These are phyloP conservation scores for Neurospora tetrasperma DNA, from an alignment of 495 filamentous ascomycete genomes.

Conservation along the genomic window DNA sequence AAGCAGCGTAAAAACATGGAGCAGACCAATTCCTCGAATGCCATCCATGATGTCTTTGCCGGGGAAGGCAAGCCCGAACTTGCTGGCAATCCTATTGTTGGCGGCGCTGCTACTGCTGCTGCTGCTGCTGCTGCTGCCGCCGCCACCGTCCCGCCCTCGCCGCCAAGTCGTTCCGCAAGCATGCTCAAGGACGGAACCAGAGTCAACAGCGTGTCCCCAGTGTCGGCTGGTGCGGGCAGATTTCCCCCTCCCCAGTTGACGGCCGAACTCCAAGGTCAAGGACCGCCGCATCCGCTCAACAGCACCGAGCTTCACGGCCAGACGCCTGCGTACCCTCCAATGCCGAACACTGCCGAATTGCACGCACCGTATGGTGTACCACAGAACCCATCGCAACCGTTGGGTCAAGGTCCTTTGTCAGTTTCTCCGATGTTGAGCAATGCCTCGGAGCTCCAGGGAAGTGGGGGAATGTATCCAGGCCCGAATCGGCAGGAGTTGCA, in stretches of 20 bases:
- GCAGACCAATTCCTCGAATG: neutral
- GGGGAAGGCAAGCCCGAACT: constrained; percentile 28
- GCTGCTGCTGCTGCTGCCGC: no score
- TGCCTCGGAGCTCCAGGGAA: constrained; percentile 13
- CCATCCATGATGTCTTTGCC: neutral
- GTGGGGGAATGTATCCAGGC: constrained; percentile 9
- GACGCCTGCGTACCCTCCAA: constrained; percentile 5
- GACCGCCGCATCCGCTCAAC: constrained; percentile 9
- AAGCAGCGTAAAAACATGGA: constrained; percentile 2
- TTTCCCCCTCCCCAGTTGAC: constrained; percentile 16
- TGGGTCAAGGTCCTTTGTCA: neutral
- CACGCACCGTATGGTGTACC: constrained; percentile 5
- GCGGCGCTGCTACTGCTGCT: neutral
- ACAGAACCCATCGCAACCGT: neutral
- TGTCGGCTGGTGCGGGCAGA: constrained; percentile 19
- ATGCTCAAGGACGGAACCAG: constrained; percentile 17
- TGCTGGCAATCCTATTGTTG: constrained; percentile 11
- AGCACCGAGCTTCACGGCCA: constrained; percentile 13
- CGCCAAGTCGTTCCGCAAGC: constrained; percentile 22
- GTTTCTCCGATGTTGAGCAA: neutral
- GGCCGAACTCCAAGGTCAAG: constrained; percentile 26
- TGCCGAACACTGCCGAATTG: constrained; percentile 11
- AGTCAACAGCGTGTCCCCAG: constrained; percentile 28
- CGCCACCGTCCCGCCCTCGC: constrained; percentile 10
- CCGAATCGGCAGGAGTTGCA: constrained; percentile 6